phyloP scores from a whole-genome alignment of 148 eudicot genomes.

The Agrostemma githago region DNA sequence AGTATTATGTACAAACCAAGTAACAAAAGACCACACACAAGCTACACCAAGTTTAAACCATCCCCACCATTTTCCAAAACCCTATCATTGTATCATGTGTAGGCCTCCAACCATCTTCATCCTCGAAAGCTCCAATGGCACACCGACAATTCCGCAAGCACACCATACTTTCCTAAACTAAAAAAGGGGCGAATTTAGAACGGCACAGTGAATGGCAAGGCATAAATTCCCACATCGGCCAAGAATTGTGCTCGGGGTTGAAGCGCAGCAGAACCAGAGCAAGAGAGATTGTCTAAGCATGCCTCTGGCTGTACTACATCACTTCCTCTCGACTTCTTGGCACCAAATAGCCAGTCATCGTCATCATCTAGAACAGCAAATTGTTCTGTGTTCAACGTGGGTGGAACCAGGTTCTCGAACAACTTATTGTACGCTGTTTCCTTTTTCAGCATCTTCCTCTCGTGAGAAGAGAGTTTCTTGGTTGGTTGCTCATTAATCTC shows the following conservation, averaged over 20 bases:
- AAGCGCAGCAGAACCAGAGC: constrained; percentile 20
- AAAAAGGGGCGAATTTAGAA: constrained; percentile 28
- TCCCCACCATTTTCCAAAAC: constrained; percentile 27
- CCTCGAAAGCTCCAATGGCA: neutral
- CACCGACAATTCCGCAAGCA: neutral
- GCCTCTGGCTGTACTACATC: neutral
- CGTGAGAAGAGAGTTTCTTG: constrained; percentile 26
- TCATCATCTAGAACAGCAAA: constrained; percentile 28
- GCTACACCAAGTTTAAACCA: constrained; percentile 6
- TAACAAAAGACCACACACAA: constrained; percentile 20
- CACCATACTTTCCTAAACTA: neutral
- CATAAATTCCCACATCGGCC: constrained; percentile 44
- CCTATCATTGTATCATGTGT: constrained; percentile 21
- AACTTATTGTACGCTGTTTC: constrained; percentile 30
- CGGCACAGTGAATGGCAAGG: constrained; percentile 61
- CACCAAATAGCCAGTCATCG: constrained; percentile 50
- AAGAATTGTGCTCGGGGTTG: constrained; percentile 46
- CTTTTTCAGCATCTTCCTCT: constrained; percentile 25
- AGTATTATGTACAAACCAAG: constrained; percentile 7
- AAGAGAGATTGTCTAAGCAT: neutral
- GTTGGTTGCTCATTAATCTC: neutral
- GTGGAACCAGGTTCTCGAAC: constrained; percentile 36
- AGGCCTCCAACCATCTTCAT: neutral
- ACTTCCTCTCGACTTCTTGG: constrained; percentile 16
- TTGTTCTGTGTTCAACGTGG: neutral